Evolutionary conservation across 768 basidiomycete genomes (phyloP).

Genomic region (Cystobasidium tubakii): DNA sequence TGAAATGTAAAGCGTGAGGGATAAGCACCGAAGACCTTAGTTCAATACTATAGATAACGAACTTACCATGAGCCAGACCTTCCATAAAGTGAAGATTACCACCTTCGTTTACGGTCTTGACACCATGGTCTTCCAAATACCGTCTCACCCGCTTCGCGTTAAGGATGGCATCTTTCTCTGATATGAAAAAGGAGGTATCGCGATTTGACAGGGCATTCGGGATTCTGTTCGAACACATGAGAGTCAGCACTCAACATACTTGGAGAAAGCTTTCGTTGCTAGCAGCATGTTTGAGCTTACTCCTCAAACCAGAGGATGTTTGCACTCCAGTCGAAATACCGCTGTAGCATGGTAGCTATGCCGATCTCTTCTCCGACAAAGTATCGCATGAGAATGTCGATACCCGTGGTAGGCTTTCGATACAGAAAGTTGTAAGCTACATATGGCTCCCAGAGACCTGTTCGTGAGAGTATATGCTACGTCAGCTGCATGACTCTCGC

Average conservation of each 20-base stretch:
- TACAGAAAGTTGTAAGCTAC: constrained; percentile 90
- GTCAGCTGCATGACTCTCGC: background rate
- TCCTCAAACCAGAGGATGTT: constrained; percentile 88
- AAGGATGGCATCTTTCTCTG: constrained; percentile 75
- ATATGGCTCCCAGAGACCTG: constrained; percentile 81
- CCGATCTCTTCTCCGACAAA: constrained; percentile 84
- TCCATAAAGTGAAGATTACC: constrained; percentile 65
- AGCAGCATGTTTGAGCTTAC: constrained; percentile 52
- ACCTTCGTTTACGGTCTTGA: constrained; percentile 49
- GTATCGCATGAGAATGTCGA: constrained; percentile 73
- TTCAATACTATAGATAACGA: background rate
- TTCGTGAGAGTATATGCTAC: constrained; percentile 58
- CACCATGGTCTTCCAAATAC: constrained; percentile 70
- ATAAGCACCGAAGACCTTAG: no score
- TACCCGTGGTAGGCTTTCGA: constrained; percentile 54
- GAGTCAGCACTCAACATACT: background rate
- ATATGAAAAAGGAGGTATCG: constrained; percentile 68
- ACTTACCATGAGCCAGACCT: constrained; percentile 56
- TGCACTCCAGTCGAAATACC: constrained; percentile 52
- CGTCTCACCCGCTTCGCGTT: constrained; percentile 67
- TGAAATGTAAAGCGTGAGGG: background rate
- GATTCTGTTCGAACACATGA: background rate
- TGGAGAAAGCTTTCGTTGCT: background rate
- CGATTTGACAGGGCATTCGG: constrained; percentile 53
- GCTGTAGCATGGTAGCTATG: constrained; percentile 67